Evolutionary conservation across 1,284 basidiomycete species (phyloP).

Genomic region (Trametes sp.): DNA sequence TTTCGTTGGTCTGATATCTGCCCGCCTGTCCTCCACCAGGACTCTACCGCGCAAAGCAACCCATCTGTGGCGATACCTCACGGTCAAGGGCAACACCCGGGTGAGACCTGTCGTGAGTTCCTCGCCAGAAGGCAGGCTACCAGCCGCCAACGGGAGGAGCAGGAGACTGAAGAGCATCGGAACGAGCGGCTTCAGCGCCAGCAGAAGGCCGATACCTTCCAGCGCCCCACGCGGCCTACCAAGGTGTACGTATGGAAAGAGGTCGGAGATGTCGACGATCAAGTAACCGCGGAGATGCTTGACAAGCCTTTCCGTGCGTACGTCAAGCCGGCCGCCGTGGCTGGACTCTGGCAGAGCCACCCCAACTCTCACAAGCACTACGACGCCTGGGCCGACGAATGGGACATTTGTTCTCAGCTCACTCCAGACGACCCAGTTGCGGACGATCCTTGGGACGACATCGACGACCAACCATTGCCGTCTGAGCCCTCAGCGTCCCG

Average conservation of each 20-base stretch:
- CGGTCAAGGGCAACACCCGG: not conserved
- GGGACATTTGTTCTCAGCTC: slow-evolving; percentile 1
- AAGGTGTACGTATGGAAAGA: not conserved
- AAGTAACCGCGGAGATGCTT: not conserved
- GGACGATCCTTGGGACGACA: not conserved
- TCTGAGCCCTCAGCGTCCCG: not conserved
- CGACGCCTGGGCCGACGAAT: not conserved
- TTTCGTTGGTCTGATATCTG: not conserved
- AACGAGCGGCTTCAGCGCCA: not conserved
- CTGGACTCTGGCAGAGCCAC: not conserved
- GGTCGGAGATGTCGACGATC: not conserved
- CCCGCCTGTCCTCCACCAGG: not conserved
- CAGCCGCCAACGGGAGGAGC: not conserved
- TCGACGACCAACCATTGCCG: too few relatives aligned
- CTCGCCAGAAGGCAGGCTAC: not conserved
- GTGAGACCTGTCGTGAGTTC: not conserved
- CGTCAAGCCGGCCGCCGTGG: not conserved
- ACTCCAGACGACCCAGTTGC: not conserved
- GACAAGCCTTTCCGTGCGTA: not conserved
- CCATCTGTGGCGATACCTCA: not conserved
- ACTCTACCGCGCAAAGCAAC: not conserved
- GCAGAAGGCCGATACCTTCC: not conserved
- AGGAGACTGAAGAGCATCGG: not conserved
- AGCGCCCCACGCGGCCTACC: not conserved
- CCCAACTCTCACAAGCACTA: not conserved